Evolutionary conservation across 345 rosid genomes (phyloP).

Genomic region (Eucalyptus paniculata): DNA sequence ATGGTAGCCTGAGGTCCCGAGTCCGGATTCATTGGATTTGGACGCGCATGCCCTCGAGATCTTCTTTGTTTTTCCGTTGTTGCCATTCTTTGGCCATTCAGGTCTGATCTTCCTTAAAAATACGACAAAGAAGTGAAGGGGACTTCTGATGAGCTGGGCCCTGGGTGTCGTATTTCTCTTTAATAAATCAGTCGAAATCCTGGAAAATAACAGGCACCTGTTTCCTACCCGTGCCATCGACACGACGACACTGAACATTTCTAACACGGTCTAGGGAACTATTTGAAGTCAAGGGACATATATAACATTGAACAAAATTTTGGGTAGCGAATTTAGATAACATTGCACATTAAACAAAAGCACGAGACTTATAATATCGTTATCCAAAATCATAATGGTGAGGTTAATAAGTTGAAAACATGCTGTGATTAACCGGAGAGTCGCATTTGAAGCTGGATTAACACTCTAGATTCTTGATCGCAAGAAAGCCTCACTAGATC

Average conservation of each 20-base stretch:
- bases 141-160: not conserved
- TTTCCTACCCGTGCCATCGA: not conserved
- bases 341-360: not conserved
- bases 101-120: not conserved
- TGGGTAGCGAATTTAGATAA: not conserved
- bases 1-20: not conserved
- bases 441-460: not conserved
- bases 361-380: accelerated
- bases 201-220: too few relatives aligned
- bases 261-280: not conserved
- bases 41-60: not conserved
- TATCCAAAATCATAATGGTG: not conserved
- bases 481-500: not conserved
- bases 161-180: not conserved
- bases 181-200: not conserved
- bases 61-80: not conserved
- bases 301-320: not conserved
- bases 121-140: not conserved
- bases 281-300: not conserved
- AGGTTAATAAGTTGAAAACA: not conserved
- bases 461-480: not conserved
- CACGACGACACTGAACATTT: not conserved
- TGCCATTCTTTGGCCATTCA: not conserved
- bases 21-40: not conserved
- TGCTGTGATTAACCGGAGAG: accelerated